Base-by-base conservation (phyloP, 176 grass and related monocot genomes). In the Stipa capillata region DNA sequence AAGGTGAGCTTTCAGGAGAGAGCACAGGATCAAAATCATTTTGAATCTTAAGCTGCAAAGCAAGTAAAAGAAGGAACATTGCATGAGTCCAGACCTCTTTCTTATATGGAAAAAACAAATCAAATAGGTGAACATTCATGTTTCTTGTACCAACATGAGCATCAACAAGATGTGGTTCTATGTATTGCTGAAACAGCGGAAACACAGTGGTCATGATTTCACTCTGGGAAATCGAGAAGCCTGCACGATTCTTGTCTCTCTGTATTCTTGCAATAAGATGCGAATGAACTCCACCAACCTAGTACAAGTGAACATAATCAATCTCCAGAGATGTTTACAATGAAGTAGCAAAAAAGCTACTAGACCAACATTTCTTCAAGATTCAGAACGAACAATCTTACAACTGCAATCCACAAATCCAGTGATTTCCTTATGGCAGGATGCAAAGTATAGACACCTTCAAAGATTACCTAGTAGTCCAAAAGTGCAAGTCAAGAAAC, bases 151-250 rank as follows among this genome's bases (percentile, higher is more conserved):
- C 87, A 94, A 98, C 96, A 94, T 98, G 96, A 90, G 96, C 96
- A 98, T 98, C 85, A 27, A 98, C 92, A 94, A 98, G 96, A 89
- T 98, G 96, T 79, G 96, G 96, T 88, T 98, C 96, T 76, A 98
- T 98, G 70, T 94, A 87, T 73, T 94, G 92, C 65, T 98, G 92
- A 87, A 98, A 98, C 53, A 94, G 81, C 18, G 92, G 96, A 90
- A 98, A 98, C 52, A 98, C 96, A 3, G 96, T 98, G 53, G 88
- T 87, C 90, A 98, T 98, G 62, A 98, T 90, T 87, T 98, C 96
- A 89, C 87, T 87, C 82, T 94, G 90, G 25, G 90, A 94, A 85
- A 98, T 94, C 54, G 92, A 93, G 80, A 79, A 86, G 15, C 91
- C 92, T 50, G 79, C 87, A 92, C 83, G 85, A 58, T 87, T 98